Evolutionary conservation across 2,329 filamentous ascomycete species (phyloP).

Genomic region (Fusarium sp.): DNA sequence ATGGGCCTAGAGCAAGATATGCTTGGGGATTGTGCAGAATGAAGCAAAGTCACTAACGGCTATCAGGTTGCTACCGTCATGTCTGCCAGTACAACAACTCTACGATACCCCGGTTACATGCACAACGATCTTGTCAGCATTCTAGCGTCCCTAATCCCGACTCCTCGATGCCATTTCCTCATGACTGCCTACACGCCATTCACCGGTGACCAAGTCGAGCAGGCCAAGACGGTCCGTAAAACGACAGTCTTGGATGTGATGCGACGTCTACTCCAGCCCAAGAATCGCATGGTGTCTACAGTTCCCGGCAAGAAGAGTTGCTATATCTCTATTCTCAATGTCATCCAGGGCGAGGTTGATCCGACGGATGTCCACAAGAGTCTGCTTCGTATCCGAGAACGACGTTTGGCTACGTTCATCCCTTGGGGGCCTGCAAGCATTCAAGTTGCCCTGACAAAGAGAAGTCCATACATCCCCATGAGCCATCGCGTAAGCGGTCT

Average conservation of each 20-base stretch:
- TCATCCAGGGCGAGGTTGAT: conserved; percentile 98
- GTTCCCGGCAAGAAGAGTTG: conserved; percentile 96
- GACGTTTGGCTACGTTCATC: conserved; percentile 94
- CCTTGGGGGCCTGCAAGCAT: conserved; percentile 98
- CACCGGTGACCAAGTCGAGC: conserved; percentile 94
- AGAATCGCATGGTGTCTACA: conserved; percentile 99
- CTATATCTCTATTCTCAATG: conserved; percentile 98
- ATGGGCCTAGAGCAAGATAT: not conserved
- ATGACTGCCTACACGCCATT: conserved; percentile 99
- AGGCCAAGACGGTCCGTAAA: conserved; percentile 97
- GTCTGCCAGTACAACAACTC: conserved; percentile 96
- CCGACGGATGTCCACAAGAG: conserved; percentile 99
- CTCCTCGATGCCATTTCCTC: conserved; percentile 95
- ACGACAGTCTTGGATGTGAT: conserved; percentile 98
- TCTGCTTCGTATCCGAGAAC: conserved; percentile 92
- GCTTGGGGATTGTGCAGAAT: not conserved
- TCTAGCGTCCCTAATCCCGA: conserved; percentile 94
- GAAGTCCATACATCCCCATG: conserved; percentile 95
- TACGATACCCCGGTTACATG: conserved; percentile 99
- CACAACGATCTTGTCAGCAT: conserved; percentile 99
- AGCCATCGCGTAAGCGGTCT: conserved; percentile 94
- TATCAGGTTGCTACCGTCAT: conserved; percentile 91
- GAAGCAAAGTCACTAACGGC: conserved; percentile 18
- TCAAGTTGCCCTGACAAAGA: conserved; percentile 95
- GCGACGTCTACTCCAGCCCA: conserved; percentile 93